These are phyloP conservation scores for Chaetothyriales sp. DNA, from an alignment of 2,329 filamentous ascomycete species.

Conservation along the genomic window DNA sequence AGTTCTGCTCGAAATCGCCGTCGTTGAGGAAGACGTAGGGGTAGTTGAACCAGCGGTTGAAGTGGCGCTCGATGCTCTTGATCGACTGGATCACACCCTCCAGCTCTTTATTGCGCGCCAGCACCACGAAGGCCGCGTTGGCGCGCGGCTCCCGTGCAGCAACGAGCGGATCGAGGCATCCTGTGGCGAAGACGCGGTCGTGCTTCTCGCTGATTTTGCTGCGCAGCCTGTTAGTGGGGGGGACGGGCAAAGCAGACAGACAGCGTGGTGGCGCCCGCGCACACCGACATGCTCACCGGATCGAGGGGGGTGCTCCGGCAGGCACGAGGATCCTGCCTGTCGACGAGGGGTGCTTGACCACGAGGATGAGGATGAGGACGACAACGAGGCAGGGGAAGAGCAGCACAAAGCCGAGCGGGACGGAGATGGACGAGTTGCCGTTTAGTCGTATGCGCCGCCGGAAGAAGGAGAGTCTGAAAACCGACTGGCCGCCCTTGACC, in stretches of 20 bases:
- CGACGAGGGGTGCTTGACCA: slow-evolving; percentile 75
- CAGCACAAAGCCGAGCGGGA: slow-evolving; percentile 83
- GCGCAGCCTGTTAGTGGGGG: slow-evolving; percentile 5
- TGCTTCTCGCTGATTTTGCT: slow-evolving; percentile 96
- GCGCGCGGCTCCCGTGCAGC: slow-evolving; percentile 67
- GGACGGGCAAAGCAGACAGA: slow-evolving; percentile 2
- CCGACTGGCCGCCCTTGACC: slow-evolving; percentile 15
- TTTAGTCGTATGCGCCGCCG: slow-evolving; percentile 72
- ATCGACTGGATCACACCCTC: slow-evolving; percentile 92
- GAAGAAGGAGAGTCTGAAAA: slow-evolving; percentile 61
- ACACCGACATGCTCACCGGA: slow-evolving; percentile 50
- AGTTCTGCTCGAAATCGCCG: slow-evolving; percentile 87
- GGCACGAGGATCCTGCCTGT: slow-evolving; percentile 75
- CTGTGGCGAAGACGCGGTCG: slow-evolving; percentile 89
- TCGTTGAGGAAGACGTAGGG: slow-evolving; percentile 98
- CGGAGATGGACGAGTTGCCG: slow-evolving; percentile 82
- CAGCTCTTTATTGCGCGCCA: slow-evolving; percentile 90
- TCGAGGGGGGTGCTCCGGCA: slow-evolving; percentile 72
- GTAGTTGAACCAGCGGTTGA: slow-evolving; percentile 98
- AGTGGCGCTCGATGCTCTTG: slow-evolving; percentile 95
- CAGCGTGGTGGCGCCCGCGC: slow-evolving; percentile 7
- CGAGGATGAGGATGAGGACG: slow-evolving; percentile 77
- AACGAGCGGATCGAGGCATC: slow-evolving; percentile 61
- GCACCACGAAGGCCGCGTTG: slow-evolving; percentile 89
- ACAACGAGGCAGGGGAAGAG: slow-evolving; percentile 86